Evolutionary conservation across 2,329 filamentous ascomycete genomes (phyloP).

Genomic region (Cladosporium sp.): DNA sequence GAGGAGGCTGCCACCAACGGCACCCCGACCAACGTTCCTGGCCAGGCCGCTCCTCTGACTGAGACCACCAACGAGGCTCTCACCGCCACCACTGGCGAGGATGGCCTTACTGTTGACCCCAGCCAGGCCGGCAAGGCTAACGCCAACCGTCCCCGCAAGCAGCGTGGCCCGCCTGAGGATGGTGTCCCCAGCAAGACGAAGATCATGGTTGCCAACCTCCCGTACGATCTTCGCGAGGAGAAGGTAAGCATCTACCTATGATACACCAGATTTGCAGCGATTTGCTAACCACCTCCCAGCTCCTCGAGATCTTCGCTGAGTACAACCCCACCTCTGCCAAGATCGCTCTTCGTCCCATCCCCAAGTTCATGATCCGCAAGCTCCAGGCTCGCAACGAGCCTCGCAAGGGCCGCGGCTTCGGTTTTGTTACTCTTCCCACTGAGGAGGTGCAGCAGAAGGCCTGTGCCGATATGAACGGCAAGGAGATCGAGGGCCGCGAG

Average conservation of each 20-base stretch:
- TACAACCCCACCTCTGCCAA: constrained; percentile 94
- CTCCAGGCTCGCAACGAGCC: constrained; percentile 95
- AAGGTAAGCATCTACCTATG: constrained; percentile 60
- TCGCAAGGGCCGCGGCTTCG: constrained; percentile 98
- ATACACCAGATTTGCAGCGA: neutral
- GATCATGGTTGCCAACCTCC: constrained; percentile 99
- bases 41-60: constrained; percentile 46
- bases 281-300: constrained; percentile 50
- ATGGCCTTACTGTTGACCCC: constrained; percentile 39
- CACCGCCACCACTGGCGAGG: constrained; percentile 49
- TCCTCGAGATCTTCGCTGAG: constrained; percentile 92
- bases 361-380: constrained; percentile 99
- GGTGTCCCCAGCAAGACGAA: constrained; percentile 98
- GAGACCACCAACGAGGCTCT: constrained; percentile 51
- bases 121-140: constrained; percentile 41
- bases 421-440: constrained; percentile 91
- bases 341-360: constrained; percentile 96
- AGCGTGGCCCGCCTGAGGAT: constrained; percentile 95
- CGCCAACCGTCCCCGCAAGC: constrained; percentile 57
- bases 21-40: constrained; percentile 49
- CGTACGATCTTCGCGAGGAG: constrained; percentile 96
- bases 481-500: constrained; percentile 97
- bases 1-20: constrained; percentile 39
- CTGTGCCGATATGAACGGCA: constrained; percentile 97
- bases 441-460: constrained; percentile 98